Base-by-base conservation (phyloP, 176 grass and related monocot species). In the Oryza meyeriana region DNA sequence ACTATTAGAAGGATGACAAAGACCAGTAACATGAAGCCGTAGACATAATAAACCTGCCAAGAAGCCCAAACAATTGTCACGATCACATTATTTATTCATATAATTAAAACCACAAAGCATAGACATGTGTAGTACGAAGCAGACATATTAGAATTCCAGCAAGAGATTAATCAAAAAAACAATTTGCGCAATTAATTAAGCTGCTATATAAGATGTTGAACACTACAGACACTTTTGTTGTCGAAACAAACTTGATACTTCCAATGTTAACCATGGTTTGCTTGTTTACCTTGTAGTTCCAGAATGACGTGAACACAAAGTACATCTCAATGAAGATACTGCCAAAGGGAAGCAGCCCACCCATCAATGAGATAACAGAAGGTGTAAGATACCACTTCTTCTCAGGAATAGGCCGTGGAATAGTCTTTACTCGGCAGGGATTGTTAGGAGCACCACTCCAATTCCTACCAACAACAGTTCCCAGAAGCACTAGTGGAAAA, bases 251-350 rank as follows among this genome's bases (percentile, higher is more conserved):
- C 52, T 58, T n/a, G 52, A 58, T 24, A 58, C 1, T 58, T 58
- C 20, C 22, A 74, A 55, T 78, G 20, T 77, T 52, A 10, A 66
- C 17, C 28, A 32, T 40, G 16, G 57, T 59, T 62, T 40, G 8
- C 36, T 64, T n/a, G 20, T 80, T 75, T 93, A 98, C 95, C 95
- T 98, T 97, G 79, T 97, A 97, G 83, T 97, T 97, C 94, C 94
- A 97, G 78, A 97, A 97, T 75, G 94, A 97, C 5, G 94, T 97
- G 92, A 97, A 97, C 59, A 97, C 94, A 75, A 97, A 97, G 75
- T 97, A 97, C 94, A 97, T 97, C 84, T 97, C 94, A 75, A 97
- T 97, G 81, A 97, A 97, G 66, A 97, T 97, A 31, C 94, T 97
- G 30, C 94, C 94, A 85, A 97, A 97, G 13, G 94, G 94, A 90